Base-by-base conservation (phyloP, 495 filamentous ascomycete genomes). In the Polyplosphaeria fusca region DNA sequence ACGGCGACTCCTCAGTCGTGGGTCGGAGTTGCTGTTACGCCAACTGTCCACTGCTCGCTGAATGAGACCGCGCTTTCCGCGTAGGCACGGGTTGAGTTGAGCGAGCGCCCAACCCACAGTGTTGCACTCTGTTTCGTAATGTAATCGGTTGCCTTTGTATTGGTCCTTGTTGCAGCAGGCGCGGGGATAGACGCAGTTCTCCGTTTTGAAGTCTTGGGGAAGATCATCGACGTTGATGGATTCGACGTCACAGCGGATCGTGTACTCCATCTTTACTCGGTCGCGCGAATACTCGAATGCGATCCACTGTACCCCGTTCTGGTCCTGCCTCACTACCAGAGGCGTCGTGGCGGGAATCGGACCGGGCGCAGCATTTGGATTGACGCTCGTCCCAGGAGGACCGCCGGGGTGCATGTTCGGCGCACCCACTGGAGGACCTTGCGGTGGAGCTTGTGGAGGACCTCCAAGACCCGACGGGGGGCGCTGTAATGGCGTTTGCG, bases 181-280 rank as follows among this genome's bases (percentile, higher is more conserved):
- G 42, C 94, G 79, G 0, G 93, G 93, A 65, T 98, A 98, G 11
- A 98, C 93, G 72, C 94, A 97, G 74, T 98, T 98, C 68, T 95
- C 91, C 4, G 86, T 88, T 76, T 95, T 95, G 82, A 97, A 97
- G 47, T 96, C 91, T 61, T 79, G 77, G 57, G 79, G 80, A 25
- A 98, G 82, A 39, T 79, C 84, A 45, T 96, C 91, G 45, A 92
- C 88, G 68, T 89, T 90, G 40, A 98, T 90, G 1, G 91, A 96
- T 73, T 96, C 93, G 20, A 97, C 93, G 64, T 98, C 93, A 67
- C 93, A 98, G 28, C 93, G 86, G 67, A 98, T 98, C 0, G 91
- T 96, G 71, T 98, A 98, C 70, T 96, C 93, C 90, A 96, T 96
- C 81, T 98, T 98, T 60, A 98, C 91, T 25, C 93, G 80, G 69